phyloP scores from a whole-genome alignment of 139 green algal genomes.

The Closterium sp. region DNA sequence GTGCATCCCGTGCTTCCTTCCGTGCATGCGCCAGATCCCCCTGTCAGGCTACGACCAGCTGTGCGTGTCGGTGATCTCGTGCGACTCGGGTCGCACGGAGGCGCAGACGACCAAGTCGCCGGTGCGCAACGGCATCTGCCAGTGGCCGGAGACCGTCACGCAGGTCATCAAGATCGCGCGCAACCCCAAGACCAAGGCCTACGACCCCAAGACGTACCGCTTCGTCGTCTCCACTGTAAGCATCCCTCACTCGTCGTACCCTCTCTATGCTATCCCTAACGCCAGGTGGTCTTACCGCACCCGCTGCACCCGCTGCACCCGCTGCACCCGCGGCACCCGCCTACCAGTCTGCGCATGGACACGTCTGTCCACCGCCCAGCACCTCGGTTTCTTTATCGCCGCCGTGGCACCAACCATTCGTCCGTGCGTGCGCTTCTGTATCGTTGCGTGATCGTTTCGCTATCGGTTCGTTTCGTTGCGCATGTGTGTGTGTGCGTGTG shows the following conservation, averaged over 20 bases:
- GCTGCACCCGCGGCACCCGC: too few relatives aligned
- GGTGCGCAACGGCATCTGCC: conserved; percentile 27
- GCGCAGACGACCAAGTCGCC: conserved; percentile 10
- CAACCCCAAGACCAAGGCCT: conserved; percentile 23
- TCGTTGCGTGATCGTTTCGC: too few relatives aligned
- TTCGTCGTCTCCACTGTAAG: conserved; percentile 38
- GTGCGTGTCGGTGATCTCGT: conserved; percentile 27
- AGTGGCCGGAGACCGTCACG: conserved; percentile 33
- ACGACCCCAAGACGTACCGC: conserved; percentile 20
- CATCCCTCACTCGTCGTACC: background rate
- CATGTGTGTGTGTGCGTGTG: too few relatives aligned
- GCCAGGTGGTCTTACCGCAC: too few relatives aligned
- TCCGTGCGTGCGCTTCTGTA: too few relatives aligned
- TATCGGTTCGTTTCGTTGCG: too few relatives aligned
- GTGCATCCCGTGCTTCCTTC: background rate
- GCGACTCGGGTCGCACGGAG: conserved; percentile 17
- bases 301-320: background rate
- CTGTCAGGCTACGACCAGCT: conserved; percentile 38
- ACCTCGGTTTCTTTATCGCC: too few relatives aligned
- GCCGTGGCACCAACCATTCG: too few relatives aligned
- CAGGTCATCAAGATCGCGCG: conserved; percentile 29
- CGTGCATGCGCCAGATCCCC: conserved; percentile 17
- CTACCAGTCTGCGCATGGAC: background rate
- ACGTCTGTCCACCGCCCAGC: too few relatives aligned
- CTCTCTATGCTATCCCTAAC: background rate